These are phyloP conservation scores for Cutaneotrichosporon mucoides DNA, from an alignment of 1,284 basidiomycete species.

Conservation along the genomic window DNA sequence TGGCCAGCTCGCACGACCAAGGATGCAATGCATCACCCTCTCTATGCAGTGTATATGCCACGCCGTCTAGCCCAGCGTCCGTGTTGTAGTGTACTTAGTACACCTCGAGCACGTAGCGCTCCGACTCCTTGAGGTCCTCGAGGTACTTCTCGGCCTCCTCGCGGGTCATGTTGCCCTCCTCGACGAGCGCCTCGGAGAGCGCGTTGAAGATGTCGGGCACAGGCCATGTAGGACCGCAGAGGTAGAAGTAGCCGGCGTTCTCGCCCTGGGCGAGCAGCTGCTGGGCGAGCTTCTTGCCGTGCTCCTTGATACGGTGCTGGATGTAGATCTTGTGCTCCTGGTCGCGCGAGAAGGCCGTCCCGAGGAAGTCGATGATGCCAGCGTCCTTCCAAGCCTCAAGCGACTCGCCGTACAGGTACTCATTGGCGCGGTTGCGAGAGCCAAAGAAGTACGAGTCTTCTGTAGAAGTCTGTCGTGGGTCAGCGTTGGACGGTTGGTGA, in stretches of 20 bases:
- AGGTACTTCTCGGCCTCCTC: slow-evolving; percentile 75
- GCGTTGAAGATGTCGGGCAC: slow-evolving; percentile 96
- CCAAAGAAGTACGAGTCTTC: slow-evolving; percentile 99
- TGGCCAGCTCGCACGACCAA: too few relatives aligned
- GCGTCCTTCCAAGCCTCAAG: slow-evolving; percentile 65
- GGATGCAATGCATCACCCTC: too few relatives aligned
- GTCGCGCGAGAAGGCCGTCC: slow-evolving; percentile 96
- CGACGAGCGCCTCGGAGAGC: slow-evolving; percentile 71
- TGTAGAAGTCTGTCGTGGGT: slow-evolving; percentile 55
- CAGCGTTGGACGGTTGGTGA: too few relatives aligned
- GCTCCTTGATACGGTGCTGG: slow-evolving; percentile 95
- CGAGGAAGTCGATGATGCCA: slow-evolving; percentile 78
- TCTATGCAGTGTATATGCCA: too few relatives aligned
- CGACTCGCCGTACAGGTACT: slow-evolving; percentile 77
- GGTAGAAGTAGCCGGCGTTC: slow-evolving; percentile 77
- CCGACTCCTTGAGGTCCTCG: slow-evolving; percentile 91
- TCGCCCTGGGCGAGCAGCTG: slow-evolving; percentile 58
- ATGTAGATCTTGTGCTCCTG: slow-evolving; percentile 91
- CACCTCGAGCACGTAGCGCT: slow-evolving; percentile 95
- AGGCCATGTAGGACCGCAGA: slow-evolving; percentile 98
- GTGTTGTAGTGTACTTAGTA: slow-evolving; percentile 26
- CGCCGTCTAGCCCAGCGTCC: too few relatives aligned
- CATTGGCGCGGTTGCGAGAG: slow-evolving; percentile 86
- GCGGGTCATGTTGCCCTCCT: slow-evolving; percentile 64
- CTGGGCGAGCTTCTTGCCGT: slow-evolving; percentile 66